A percentile compares a stretch with the other conserved stretches of the same genome.
phyloP scores from a whole-genome alignment of 306 rosid genomes.

The Sicyos edulis region DNA sequence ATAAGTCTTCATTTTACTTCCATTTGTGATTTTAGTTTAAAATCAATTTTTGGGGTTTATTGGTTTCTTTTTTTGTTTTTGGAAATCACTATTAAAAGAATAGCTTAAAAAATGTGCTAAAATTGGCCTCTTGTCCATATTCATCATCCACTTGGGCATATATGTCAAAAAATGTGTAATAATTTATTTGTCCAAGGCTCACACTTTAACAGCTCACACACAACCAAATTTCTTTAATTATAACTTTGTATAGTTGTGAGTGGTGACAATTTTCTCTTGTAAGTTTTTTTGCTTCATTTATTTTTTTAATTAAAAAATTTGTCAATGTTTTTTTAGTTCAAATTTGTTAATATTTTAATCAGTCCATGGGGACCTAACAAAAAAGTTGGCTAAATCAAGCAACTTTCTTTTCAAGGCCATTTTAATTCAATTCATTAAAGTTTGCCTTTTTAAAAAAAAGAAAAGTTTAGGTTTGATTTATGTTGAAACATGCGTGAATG shows the following conservation, averaged over 20 bases:
- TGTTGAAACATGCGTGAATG: background rate
- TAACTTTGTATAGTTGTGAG: background rate
- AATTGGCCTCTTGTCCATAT: background rate
- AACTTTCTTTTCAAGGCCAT: no score
- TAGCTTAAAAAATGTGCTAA: background rate
- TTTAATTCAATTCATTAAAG: background rate
- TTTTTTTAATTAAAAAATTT: background rate
- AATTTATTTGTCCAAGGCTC: background rate
- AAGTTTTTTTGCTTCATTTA: no score
- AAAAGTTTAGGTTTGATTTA: no score
- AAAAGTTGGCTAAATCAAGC: background rate
- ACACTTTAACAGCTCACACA: constrained; percentile 6
- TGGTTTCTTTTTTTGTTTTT: no score
- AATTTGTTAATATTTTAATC: background rate
- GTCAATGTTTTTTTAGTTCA: no score
- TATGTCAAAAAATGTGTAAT: background rate
- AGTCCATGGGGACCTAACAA: background rate
- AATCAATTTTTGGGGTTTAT: no score
- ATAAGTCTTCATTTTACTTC: background rate
- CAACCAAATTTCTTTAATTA: background rate
- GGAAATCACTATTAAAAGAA: background rate
- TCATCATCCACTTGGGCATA: constrained; percentile 3
- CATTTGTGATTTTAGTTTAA: background rate
- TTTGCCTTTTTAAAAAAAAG: background rate
- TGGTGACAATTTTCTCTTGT: background rate